Evolutionary conservation across 345 rosid species (phyloP).

Genomic region (Arabis alpina): DNA sequence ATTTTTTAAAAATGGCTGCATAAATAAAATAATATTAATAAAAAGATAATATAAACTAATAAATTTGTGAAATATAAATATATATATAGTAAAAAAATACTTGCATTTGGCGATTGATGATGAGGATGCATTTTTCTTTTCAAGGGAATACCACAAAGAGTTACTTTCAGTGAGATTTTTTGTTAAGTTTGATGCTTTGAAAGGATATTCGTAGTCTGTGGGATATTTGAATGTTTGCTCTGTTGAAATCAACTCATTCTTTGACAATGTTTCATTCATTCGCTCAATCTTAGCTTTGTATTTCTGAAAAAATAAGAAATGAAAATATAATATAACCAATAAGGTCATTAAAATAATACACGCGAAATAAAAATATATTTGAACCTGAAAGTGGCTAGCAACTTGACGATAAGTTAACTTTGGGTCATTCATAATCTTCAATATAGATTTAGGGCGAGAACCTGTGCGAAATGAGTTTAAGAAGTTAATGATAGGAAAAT

Average conservation of each 20-base stretch:
- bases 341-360: neutral
- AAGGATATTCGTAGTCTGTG: slow-evolving; percentile 18
- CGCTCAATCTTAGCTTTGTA: slow-evolving; percentile 45
- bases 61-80: neutral
- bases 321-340: neutral
- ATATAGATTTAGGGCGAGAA: slow-evolving; percentile 51
- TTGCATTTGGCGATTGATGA: slow-evolving; percentile 4
- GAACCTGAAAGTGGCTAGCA: slow-evolving; percentile 69
- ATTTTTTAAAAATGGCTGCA: slow-evolving; percentile 7
- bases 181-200: slow-evolving; percentile 7
- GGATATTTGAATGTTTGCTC: slow-evolving; percentile 7
- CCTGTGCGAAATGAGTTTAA: slow-evolving; percentile 25
- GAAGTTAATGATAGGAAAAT: neutral
- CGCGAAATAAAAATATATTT: neutral
- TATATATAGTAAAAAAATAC: neutral
- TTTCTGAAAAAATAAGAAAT: slow-evolving; percentile 44
- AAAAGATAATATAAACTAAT: neutral
- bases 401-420: slow-evolving; percentile 53
- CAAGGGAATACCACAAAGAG: slow-evolving; percentile 9
- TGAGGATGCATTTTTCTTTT: neutral
- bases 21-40: neutral
- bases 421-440: slow-evolving; percentile 53
- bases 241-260: neutral
- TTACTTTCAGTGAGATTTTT: slow-evolving; percentile 14
- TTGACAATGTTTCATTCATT: neutral